phyloP scores from a whole-genome alignment of 78 protist genomes.

The Parvularia atlantis region DNA sequence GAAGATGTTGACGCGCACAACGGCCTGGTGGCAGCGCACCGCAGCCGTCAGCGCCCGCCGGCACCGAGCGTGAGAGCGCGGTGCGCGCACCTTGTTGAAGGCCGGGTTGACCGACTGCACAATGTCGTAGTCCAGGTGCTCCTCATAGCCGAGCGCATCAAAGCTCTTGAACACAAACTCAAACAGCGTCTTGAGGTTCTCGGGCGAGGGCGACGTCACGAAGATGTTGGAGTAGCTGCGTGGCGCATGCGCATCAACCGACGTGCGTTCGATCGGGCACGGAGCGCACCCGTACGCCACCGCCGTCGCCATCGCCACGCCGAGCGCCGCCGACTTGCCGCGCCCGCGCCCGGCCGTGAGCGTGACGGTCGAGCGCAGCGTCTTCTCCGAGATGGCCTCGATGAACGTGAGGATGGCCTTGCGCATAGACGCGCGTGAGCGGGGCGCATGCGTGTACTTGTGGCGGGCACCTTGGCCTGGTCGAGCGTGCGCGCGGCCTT shows the following conservation, averaged over 20 bases:
- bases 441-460: too few relatives aligned
- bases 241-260: too few relatives aligned
- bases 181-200: conserved; percentile 89
- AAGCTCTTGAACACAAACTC: conserved; percentile 89
- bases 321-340: conserved; percentile 98
- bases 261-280: neutral
- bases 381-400: conserved; percentile 84
- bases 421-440: too few relatives aligned
- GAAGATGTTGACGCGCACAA: conserved; percentile 83
- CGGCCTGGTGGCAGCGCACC: too few relatives aligned
- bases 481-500: conserved; percentile 39
- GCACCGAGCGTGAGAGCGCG: too few relatives aligned
- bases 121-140: conserved; percentile 82
- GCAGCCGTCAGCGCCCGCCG: too few relatives aligned
- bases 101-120: conserved; percentile 83
- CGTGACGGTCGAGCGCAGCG: conserved; percentile 77
- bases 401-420: conserved; percentile 63
- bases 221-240: conserved; percentile 85
- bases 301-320: conserved; percentile 86
- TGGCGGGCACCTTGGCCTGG: neutral
- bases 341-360: conserved; percentile 98
- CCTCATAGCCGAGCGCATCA: conserved; percentile 78
- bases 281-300: conserved; percentile 68
- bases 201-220: conserved; percentile 96
- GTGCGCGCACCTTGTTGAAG: conserved; percentile 34